These are phyloP conservation scores for Claviceps africana DNA, from an alignment of 2,329 filamentous ascomycete species.

Conservation along the genomic window DNA sequence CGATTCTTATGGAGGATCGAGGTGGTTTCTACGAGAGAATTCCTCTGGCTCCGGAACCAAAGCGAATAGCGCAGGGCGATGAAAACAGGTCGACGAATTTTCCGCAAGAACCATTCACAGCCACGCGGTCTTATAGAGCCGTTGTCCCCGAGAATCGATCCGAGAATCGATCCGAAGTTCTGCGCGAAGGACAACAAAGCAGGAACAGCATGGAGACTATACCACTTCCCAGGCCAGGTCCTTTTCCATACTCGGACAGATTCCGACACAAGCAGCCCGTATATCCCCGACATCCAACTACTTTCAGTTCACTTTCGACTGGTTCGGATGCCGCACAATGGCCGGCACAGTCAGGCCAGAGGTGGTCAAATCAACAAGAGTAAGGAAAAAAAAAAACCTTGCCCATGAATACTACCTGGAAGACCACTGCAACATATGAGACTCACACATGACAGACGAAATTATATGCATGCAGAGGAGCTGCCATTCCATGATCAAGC, in stretches of 20 bases:
- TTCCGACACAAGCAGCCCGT: neutral
- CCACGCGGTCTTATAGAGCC: conserved; percentile 6
- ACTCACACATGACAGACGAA: conserved; percentile 1
- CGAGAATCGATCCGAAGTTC: conserved; percentile 10
- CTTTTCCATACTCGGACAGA: conserved; percentile 1
- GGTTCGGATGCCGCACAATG: neutral
- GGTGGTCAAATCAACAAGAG: conserved; percentile 1
- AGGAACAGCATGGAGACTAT: conserved; percentile 10
- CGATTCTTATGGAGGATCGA: conserved; percentile 26
- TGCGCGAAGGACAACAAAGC: conserved; percentile 10
- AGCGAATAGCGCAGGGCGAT: neutral
- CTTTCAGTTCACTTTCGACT: neutral
- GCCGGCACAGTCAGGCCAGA: neutral
- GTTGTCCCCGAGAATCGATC: conserved; percentile 11
- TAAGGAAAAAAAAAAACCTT: neutral
- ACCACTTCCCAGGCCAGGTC: conserved; percentile 6
- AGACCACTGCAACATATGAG: neutral
- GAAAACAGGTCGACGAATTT: neutral
- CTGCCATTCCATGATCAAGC: neutral
- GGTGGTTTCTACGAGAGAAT: conserved; percentile 24
- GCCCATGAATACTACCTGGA: neutral
- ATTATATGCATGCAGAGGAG: neutral
- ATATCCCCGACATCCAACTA: neutral
- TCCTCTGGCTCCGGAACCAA: conserved; percentile 1
- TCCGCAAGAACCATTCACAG: conserved; percentile 7